Evolutionary conservation across 1,284 basidiomycete species (phyloP).

Genomic region (Exobasidium rhododendri): DNA sequence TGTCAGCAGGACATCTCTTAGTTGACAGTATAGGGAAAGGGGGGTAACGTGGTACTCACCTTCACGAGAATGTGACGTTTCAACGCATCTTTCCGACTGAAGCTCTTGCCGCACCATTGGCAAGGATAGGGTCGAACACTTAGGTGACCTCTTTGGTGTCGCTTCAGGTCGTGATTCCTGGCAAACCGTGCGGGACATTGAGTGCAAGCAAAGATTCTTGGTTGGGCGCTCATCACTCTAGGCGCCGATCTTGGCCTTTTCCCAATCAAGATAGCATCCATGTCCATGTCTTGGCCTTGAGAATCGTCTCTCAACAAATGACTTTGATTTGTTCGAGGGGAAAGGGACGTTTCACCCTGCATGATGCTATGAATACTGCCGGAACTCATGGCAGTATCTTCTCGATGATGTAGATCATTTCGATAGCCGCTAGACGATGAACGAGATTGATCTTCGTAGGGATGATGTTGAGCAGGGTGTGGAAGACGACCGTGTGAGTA

Average conservation of each 20-base stretch:
- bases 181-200: slow-evolving; percentile 44
- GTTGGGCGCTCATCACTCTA: background rate
- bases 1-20: no score
- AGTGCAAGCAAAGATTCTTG: slow-evolving; percentile 39
- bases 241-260: slow-evolving; percentile 15
- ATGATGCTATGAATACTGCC: background rate
- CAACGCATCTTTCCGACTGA: slow-evolving; percentile 46
- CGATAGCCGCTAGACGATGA: background rate
- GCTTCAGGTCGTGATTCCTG: slow-evolving; percentile 49
- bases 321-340: background rate
- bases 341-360: background rate
- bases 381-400: background rate
- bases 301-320: background rate
- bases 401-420: background rate
- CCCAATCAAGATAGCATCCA: background rate
- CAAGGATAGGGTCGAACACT: slow-evolving; percentile 47
- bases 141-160: slow-evolving; percentile 48
- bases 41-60: no score
- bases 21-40: no score
- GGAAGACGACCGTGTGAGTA: background rate
- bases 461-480: background rate
- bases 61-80: slow-evolving; percentile 46
- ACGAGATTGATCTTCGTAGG: background rate
- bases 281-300: background rate
- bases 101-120: slow-evolving; percentile 40